These are phyloP conservation scores for Claviceps citrina DNA, from an alignment of 2,329 filamentous ascomycete genomes.

Conservation along the genomic window DNA sequence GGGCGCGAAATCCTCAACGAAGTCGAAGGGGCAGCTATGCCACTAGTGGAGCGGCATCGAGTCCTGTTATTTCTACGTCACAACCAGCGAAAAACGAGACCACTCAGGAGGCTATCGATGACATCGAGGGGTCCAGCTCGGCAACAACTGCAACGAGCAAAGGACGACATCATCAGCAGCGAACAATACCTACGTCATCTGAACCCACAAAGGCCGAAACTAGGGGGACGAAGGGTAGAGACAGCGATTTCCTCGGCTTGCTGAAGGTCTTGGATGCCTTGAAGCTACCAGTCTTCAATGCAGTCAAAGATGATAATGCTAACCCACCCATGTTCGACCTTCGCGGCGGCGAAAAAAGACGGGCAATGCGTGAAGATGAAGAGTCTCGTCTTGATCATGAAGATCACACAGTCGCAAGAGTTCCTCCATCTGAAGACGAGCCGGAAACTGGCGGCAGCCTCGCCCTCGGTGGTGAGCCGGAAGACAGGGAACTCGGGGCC, in stretches of 20 bases:
- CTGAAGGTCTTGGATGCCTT: slow-evolving; percentile 24
- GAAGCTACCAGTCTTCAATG: slow-evolving; percentile 14
- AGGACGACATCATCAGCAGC: slow-evolving; percentile 8
- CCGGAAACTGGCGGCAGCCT: slow-evolving; percentile 70
- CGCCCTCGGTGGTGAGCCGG: slow-evolving; percentile 82
- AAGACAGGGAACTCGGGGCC: slow-evolving; percentile 50
- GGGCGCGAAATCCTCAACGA: slow-evolving; percentile 59
- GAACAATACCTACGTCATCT: background rate
- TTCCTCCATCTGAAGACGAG: slow-evolving; percentile 48
- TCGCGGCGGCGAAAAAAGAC: slow-evolving; percentile 66
- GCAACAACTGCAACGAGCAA: slow-evolving; percentile 11
- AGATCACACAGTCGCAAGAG: slow-evolving; percentile 28
- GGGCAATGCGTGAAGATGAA: slow-evolving; percentile 61
- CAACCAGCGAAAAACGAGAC: slow-evolving; percentile 38
- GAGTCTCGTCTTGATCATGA: slow-evolving; percentile 37
- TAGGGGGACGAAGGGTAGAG: slow-evolving; percentile 8
- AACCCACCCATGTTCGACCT: slow-evolving; percentile 67
- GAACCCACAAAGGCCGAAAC: background rate
- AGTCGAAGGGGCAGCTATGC: slow-evolving; percentile 64
- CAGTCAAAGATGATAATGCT: slow-evolving; percentile 10
- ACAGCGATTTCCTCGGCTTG: slow-evolving; percentile 18
- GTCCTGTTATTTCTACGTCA: slow-evolving; percentile 55
- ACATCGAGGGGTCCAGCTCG: slow-evolving; percentile 15
- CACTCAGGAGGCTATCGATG: slow-evolving; percentile 28
- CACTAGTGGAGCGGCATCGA: slow-evolving; percentile 67